Conservation (phyloP, 2,329 filamentous ascomycete genomes). For the Cordyceps militaris region DNA sequence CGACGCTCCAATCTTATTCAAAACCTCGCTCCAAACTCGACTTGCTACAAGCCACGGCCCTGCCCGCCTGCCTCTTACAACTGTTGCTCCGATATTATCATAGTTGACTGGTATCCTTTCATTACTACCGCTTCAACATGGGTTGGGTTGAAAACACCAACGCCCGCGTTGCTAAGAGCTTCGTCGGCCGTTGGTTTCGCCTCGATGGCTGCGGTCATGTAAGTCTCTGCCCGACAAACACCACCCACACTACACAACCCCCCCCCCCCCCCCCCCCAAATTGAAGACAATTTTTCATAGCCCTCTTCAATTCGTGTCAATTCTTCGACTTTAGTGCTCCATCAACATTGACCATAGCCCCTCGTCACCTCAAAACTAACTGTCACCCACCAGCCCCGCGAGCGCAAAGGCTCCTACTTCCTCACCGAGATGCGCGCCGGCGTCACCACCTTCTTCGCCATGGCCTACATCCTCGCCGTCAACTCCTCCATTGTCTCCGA, state of each 20-base stretch:
- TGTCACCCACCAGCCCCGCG: conserved; percentile 45
- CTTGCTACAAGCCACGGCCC: background rate
- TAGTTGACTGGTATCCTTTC: background rate
- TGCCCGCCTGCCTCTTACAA: background rate
- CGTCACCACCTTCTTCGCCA: conserved; percentile 69
- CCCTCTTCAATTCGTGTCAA: no score
- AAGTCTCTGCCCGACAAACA: conserved; percentile 31
- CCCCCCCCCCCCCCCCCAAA: no score
- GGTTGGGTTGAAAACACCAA: conserved; percentile 46
- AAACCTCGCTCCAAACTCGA: background rate
- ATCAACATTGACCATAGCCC: no score
- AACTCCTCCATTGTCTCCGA: conserved; percentile 51
- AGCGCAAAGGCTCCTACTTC: conserved; percentile 70
- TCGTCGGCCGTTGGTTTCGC: conserved; percentile 66
- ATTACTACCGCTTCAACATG: conserved; percentile 27
- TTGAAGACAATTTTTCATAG: background rate
- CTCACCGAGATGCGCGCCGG: conserved; percentile 80
- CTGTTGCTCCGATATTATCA: no score
- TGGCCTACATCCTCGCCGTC: conserved; percentile 49
- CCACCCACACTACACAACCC: background rate
- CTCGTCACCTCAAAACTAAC: background rate
- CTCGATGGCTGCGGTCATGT: conserved; percentile 79
- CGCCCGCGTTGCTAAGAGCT: conserved; percentile 53
- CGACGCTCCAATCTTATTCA: background rate
- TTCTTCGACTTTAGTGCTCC: background rate